Evolutionary conservation across 2,329 filamentous ascomycete species (phyloP), one percentile per base, ranked within the genome.

Genomic region (Paraphoma sp.): DNA sequence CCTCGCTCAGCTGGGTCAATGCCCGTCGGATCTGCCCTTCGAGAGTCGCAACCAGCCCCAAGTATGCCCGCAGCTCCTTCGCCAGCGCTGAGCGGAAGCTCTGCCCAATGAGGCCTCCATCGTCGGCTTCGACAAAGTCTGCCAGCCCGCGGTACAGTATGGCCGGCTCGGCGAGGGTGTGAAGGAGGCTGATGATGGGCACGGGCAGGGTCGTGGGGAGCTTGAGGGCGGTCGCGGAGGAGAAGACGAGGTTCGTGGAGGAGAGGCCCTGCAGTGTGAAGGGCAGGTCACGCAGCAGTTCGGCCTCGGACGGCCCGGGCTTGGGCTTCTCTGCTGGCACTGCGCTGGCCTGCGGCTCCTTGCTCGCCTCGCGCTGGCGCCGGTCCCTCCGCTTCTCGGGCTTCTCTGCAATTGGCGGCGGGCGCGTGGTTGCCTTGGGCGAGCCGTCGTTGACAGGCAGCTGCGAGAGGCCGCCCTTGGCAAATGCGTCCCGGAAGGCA

Each of bases 261-360:
- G 93, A 96, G 2, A 98, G 82, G 0, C 95, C 95, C 77, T 98
- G 95, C 0, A 98, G 82, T 0, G 93, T 97, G 71, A 95, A 98
- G 0, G 95, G 93, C 3, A 98, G 81, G 71, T 98, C 94, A 28
- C 82, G 77, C 38, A 85, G 72, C 12, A 84, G 71, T 6, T 78
- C 74, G 7, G 80, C 69, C 58, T 84, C 82, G 9, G 80, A 75
- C 2, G 79, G 77, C 0, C 63, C 68, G 48, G 65, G 63, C 12
- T 63, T 49, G 7, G 47, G 42, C 33, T 59, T 65, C 23, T 62
- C 54, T 23, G 48, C 30, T 42, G 50, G 45, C 2, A 53, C 48
- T 10, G 46, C 58, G 14, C 70, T 65, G 6, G 56, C 51, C 8
- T 59, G 48, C 9, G 69, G 69, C 14, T 75, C 72, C 44, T 69